Base-by-base conservation (phyloP, 148 eudicot species). In the Tetragonia tetragonoides region DNA sequence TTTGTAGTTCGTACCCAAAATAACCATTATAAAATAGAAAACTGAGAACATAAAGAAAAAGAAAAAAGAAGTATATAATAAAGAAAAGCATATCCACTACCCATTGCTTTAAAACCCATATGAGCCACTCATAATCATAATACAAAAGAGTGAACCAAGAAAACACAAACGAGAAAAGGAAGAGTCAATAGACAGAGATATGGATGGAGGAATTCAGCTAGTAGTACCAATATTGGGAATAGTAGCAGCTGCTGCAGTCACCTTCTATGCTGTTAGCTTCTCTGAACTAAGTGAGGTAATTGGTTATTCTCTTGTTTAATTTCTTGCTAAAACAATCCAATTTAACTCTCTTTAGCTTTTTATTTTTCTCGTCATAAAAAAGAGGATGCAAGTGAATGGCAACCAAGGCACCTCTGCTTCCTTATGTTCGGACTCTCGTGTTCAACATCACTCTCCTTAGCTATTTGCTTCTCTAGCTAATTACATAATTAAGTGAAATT, bases 231-330 rank as follows among this genome's bases (percentile, higher is more conserved):
- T 90, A 12, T 68, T 85, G 18, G 91, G 88, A 59, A 86, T 91
- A 40, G 85, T 91, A 71, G 95, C 92, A 39, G 92, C 82, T 53
- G 95, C 95, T 54, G 95, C 89, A n/a, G 84, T 83, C 64, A 91
- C 95, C 47, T 91, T 91, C 80, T 91, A 91, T 67, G 95, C 84
- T 16, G 92, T 91, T 68, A 91, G 95, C 87, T 91, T 91, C 78
- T 60, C 80, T 72, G 90, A 91, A 82, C 49, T 91, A n/a, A 80
- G 95, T 70, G 92, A 91, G 92, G 95, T 90, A 76, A 12, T 5
- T 9, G 2, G 3, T 9, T 21, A 24, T 66, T 21, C 59, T 28
- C 34, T 28, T 28, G n/a, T n/a, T n/a, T n/a, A n/a, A n/a, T n/a
- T n/a, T n/a, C n/a, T n/a, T n/a, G n/a, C n/a, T n/a, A n/a, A n/a